Evolutionary conservation across 192 early-diverging fungal species (phyloP), one percentile per base, ranked within the genome.

Genomic region (Funneliformis mosseae): DNA sequence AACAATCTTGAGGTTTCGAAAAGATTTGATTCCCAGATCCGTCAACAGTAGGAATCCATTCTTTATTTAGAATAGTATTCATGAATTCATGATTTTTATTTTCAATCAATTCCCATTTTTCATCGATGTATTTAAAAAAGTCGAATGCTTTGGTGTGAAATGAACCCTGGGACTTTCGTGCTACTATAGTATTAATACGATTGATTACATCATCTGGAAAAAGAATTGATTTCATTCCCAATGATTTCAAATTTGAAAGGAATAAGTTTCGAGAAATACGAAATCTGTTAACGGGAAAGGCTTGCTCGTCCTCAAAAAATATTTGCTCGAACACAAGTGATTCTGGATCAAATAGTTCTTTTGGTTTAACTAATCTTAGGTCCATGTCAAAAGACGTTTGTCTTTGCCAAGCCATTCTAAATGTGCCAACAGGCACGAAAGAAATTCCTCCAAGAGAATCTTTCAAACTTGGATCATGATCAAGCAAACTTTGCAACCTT

Each of bases 11-110:
- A 33, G 33, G 6, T 33, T 18, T 33, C 6, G 64, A 67, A 27
- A 67, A 33, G 0, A 8, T 16, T 1, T 8, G 28, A 1, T 67
- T 67, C 7, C n/a, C 64, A 38, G 0, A 38, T 10, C 3, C 1
- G 8, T 67, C 28, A 67, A 67, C 16, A 18, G 64, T 67, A 12
- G 64, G 64, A 16, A 67, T 67, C 64, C 64, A 67, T 67, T 67
- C 33, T 67, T 27, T 16, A 23, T 27, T 5, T 6, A 33, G 16
- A 18, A 67, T 67, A 0, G 16, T 67, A 16, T 5, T 33, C 33
- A 66, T 33, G 9, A 66, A 66, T 33, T n/a, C n/a, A 64, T 64
- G 12, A 25, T 66, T 66, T 66, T 33, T 38, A 33, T 66, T 5
- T 8, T 25, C 5, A 16, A 66, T 33, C 18, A 27, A 10, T 3